A percentile compares a stretch with the other conserved stretches of the same genome.
Evolutionary conservation across 495 filamentous ascomycete species (phyloP).

Genomic region (Annulohypoxylon nitens): DNA sequence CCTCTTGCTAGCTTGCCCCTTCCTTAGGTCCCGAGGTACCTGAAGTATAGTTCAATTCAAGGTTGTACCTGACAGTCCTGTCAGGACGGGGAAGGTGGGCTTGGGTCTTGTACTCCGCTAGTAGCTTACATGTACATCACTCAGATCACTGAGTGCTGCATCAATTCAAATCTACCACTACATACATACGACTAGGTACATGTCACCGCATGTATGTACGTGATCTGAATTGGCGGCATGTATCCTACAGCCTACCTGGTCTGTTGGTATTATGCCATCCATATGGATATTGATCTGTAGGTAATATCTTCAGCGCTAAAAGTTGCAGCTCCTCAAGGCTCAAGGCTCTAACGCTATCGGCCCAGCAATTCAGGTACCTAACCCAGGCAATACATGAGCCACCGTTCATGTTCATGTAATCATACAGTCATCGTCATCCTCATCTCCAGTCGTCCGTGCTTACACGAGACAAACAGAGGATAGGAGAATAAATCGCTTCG

Average conservation of each 20-base stretch:
- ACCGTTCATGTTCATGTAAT: constrained; percentile 2
- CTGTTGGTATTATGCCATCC: background rate
- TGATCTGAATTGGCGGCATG: constrained; percentile 18
- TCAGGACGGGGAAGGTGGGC: constrained; percentile 36
- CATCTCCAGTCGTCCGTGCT: constrained; percentile 17
- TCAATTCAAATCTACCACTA: background rate
- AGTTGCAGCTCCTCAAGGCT: background rate
- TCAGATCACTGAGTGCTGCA: background rate
- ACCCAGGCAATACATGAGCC: constrained; percentile 17
- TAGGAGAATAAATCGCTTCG: constrained; percentile 9
- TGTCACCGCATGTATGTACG: background rate
- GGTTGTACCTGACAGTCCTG: constrained; percentile 25
- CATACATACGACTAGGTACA: too few relatives aligned
- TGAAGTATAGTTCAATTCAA: background rate
- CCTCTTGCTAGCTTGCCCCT: constrained; percentile 21
- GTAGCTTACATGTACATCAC: constrained; percentile 39
- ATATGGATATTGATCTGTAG: background rate
- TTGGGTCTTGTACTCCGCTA: constrained; percentile 33
- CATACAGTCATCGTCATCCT: constrained; percentile 7
- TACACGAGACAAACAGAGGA: background rate
- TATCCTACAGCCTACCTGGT: background rate
- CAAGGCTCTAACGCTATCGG: background rate
- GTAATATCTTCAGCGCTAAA: constrained; percentile 42
- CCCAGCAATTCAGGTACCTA: background rate
- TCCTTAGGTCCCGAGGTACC: background rate